A percentile compares a stretch with the other conserved stretches of the same genome.
These are phyloP conservation scores for Sarcodon aspratus DNA, from an alignment of 768 basidiomycete genomes.

Conservation along the genomic window DNA sequence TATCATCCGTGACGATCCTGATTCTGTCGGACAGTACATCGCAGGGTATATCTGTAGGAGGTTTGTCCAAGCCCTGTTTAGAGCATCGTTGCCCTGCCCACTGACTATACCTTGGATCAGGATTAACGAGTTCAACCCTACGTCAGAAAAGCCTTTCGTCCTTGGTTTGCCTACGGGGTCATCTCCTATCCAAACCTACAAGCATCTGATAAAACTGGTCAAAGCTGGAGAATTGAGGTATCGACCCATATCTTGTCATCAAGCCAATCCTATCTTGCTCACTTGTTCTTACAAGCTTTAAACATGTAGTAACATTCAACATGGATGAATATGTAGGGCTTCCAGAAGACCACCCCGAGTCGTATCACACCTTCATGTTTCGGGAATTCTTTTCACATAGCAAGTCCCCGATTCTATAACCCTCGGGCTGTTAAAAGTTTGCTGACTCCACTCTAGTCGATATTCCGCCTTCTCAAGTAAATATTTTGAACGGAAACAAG, in stretches of 20 bases:
- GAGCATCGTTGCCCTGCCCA: neutral
- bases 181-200: constrained; percentile 86
- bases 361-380: constrained; percentile 96
- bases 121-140: constrained; percentile 74
- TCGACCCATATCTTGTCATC: constrained; percentile 14
- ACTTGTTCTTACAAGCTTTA: constrained; percentile 38
- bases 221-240: constrained; percentile 70
- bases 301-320: constrained; percentile 83
- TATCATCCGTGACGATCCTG: constrained; percentile 69
- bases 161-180: constrained; percentile 85
- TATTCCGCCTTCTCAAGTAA: constrained; percentile 68
- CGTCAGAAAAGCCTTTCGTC: constrained; percentile 67
- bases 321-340: constrained; percentile 93
- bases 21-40: constrained; percentile 68
- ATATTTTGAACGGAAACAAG: constrained; percentile 78
- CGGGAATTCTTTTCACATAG: constrained; percentile 79
- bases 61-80: constrained; percentile 21
- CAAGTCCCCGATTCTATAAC: too few relatives aligned
- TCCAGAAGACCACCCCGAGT: constrained; percentile 71
- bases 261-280: neutral
- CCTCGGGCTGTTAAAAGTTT: too few relatives aligned
- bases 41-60: constrained; percentile 71
- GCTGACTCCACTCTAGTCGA: constrained; percentile 28
- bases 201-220: constrained; percentile 64
- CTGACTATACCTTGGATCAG: constrained; percentile 20